Conservation (phyloP, 371 early-diverging fungal species). For the Batrachochytrium dendrobatidis region DNA sequence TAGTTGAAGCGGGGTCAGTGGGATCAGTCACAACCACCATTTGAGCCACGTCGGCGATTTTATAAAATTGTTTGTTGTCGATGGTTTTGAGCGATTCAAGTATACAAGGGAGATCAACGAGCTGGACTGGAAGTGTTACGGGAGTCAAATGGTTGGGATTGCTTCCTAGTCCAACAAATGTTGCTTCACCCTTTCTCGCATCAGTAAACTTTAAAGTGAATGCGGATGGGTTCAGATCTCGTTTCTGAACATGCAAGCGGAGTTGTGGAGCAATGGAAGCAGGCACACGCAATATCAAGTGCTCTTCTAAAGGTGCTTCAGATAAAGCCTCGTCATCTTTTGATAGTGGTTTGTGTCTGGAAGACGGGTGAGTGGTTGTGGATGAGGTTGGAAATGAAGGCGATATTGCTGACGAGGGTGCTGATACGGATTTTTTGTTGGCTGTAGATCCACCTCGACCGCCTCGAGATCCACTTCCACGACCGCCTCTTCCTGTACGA, state of each 20-base stretch:
- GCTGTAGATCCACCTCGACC: no score
- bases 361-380: background rate
- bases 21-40: conserved; percentile 26
- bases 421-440: no score
- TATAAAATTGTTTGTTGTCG: conserved; percentile 92
- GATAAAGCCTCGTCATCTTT: conserved; percentile 1
- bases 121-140: conserved; percentile 50
- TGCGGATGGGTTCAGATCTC: conserved; percentile 37
- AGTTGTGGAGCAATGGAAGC: conserved; percentile 56
- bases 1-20: background rate
- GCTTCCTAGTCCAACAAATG: conserved; percentile 68
- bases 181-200: conserved; percentile 2
- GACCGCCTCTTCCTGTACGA: background rate
- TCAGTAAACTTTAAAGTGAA: background rate
- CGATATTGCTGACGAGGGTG: background rate
- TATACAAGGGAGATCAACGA: conserved; percentile 94
- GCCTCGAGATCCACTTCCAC: background rate
- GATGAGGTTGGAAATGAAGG: background rate
- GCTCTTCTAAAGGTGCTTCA: conserved; percentile 34
- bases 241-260: conserved; percentile 56
- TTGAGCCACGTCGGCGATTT: conserved; percentile 94
- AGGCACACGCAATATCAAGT: conserved; percentile 65
- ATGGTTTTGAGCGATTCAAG: conserved; percentile 94
- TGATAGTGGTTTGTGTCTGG: background rate
- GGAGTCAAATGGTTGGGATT: conserved; percentile 57